Evolutionary conservation across 2,329 filamentous ascomycete species (phyloP).

Genomic region (Neurospora sp.): DNA sequence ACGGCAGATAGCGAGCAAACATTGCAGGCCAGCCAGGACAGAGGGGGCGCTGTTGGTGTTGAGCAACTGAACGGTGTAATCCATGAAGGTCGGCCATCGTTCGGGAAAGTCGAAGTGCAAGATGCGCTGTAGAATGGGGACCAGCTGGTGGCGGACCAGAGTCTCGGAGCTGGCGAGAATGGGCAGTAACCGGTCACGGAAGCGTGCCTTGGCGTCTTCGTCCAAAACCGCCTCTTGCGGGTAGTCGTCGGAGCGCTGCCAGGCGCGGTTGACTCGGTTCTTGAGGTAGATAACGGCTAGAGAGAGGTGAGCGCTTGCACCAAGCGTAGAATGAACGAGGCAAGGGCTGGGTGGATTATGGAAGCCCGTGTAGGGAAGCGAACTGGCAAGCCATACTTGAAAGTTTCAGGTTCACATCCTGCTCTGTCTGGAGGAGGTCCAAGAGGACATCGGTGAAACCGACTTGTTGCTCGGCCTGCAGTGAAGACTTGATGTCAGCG

Average conservation of each 20-base stretch:
- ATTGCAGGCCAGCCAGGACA: constrained; percentile 89
- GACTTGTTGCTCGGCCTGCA: constrained; percentile 76
- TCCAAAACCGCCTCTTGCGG: constrained; percentile 65
- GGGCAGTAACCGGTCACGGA: constrained; percentile 81
- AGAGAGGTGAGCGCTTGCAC: constrained; percentile 11
- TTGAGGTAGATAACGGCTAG: constrained; percentile 95
- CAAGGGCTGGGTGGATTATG: not conserved
- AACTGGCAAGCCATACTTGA: constrained; percentile 57
- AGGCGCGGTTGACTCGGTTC: constrained; percentile 90
- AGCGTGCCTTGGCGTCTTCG: constrained; percentile 79
- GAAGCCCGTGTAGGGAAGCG: constrained; percentile 13
- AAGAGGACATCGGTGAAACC: constrained; percentile 87
- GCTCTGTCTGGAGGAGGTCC: constrained; percentile 82
- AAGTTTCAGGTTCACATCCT: constrained; percentile 73
- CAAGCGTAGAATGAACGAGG: not conserved
- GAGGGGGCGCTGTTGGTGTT: constrained; percentile 77
- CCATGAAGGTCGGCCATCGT: constrained; percentile 89
- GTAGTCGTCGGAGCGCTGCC: constrained; percentile 69
- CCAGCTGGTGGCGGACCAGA: constrained; percentile 81
- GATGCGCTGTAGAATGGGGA: constrained; percentile 91
- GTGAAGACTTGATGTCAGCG: constrained; percentile 10
- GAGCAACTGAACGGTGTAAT: constrained; percentile 81
- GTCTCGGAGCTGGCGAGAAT: constrained; percentile 72
- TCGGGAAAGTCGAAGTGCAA: constrained; percentile 91
- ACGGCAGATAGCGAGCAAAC: constrained; percentile 85